Evolutionary conservation across 441 rosid genomes (phyloP), one percentile per base, ranked within the genome.

Genomic region (Euphorbia celastroides): DNA sequence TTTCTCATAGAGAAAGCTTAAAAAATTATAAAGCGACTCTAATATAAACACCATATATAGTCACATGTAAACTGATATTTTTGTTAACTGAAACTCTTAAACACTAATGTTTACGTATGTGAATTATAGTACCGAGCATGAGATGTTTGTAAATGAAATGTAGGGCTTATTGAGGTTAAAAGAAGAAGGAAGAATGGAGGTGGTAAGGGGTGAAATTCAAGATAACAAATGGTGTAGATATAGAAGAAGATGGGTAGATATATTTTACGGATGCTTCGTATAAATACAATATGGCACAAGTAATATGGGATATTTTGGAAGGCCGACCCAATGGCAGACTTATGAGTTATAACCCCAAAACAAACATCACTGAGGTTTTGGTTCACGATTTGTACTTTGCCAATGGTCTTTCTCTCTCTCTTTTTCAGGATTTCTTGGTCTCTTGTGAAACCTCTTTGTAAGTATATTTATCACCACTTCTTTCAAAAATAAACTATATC

Each of bases 241-340:
- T 44, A 27, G 86, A 87, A 23, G 78, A 83, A 7, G 81, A 90
- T 70, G 95, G 96, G 19, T 70, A 70, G 7, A 66, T 88, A 9
- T 93, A 90, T 75, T 90, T 90, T 66, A 93, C 90, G 0, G 65
- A 44, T n/a, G 25, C 17, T 16, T 57, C 60, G 1, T 57, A 16
- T 27, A 28, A 57, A 32, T 27, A 57, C 30, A 22, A 30, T 16
- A 11, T 26, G 5, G 5, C 23, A 3, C 7, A 16, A 25, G 42
- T 26, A 41, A 1, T 19, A 38, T 1, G 38, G 65, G 96, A 86
- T 41, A 0, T 90, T 8, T 56, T 86, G 14, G 93, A 85, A 72
- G 96, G 96, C 0, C 84, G 67, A 66, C 90, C 96, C 0, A 48
- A 84, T 27, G 98, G 96, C 1, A 79, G 97, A 3, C 66, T 86